A percentile compares a stretch with the other conserved stretches of the same genome.
Conservation (phyloP, 2,329 filamentous ascomycete genomes). For the Aspergillus bombycis region DNA sequence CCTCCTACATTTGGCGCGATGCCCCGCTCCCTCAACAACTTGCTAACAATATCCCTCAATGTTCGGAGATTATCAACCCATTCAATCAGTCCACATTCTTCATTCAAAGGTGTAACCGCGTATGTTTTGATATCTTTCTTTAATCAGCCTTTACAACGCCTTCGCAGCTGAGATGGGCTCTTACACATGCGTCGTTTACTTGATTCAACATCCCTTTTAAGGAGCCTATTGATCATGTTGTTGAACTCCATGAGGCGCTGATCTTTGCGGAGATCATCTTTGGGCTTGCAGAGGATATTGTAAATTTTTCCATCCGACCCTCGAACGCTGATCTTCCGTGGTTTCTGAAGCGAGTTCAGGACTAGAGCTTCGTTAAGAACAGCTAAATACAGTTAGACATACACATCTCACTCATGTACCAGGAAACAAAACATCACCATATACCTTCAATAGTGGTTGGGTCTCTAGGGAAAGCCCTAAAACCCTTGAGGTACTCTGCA, state of each 20-base stretch:
- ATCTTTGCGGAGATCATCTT: constrained; percentile 95
- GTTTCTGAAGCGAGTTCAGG: constrained; percentile 87
- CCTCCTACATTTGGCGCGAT: constrained; percentile 55
- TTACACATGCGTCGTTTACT: constrained; percentile 79
- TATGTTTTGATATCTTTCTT: constrained; percentile 82
- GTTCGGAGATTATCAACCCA: constrained; percentile 98
- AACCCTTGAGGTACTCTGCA: constrained; percentile 66
- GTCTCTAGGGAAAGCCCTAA: constrained; percentile 86
- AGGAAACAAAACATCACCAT: constrained; percentile 7
- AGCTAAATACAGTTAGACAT: constrained; percentile 33
- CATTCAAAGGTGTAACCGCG: constrained; percentile 92
- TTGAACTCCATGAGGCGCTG: constrained; percentile 99
- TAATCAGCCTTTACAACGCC: constrained; percentile 3
- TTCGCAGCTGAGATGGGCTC: constrained; percentile 18
- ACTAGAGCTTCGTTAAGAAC: constrained; percentile 90
- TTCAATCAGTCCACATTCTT: constrained; percentile 96
- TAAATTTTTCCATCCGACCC: constrained; percentile 89
- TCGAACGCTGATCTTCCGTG: constrained; percentile 82
- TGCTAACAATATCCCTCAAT: constrained; percentile 84
- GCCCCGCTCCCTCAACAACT: constrained; percentile 74
- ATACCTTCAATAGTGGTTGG: constrained; percentile 74
- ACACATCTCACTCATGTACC: neutral
- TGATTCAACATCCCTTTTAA: constrained; percentile 89
- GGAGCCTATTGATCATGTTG: constrained; percentile 90
- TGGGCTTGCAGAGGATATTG: constrained; percentile 92